A percentile compares a stretch with the other conserved stretches of the same genome.
Conservation (phyloP, 495 filamentous ascomycete genomes). For the Oidiodendron maius region DNA sequence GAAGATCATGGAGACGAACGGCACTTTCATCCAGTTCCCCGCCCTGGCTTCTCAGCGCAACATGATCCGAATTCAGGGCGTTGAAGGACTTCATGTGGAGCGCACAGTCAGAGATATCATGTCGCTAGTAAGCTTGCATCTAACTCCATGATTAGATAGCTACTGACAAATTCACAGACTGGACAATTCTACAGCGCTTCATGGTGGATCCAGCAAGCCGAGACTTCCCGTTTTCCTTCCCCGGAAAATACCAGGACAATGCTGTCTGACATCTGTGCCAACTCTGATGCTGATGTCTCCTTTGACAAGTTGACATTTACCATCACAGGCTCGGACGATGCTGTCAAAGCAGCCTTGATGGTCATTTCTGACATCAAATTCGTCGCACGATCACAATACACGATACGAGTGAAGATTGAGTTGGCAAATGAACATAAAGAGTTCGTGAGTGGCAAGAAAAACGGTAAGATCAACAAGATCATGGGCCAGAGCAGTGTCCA, state of each 20-base stretch:
- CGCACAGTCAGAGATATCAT: conserved; percentile 92
- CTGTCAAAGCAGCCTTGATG: conserved; percentile 87
- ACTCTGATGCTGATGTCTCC: conserved; percentile 88
- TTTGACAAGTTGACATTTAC: conserved; percentile 92
- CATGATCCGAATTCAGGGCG: conserved; percentile 81
- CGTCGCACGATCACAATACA: conserved; percentile 78
- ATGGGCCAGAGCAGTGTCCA: conserved; percentile 98
- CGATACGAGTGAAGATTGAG: conserved; percentile 96
- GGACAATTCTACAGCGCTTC: conserved; percentile 97
- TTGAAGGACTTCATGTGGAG: conserved; percentile 87
- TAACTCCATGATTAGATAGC: neutral
- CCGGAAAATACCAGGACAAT: conserved; percentile 76
- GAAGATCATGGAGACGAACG: conserved; percentile 96
- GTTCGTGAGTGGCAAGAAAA: conserved; percentile 98
- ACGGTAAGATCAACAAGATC: conserved; percentile 99
- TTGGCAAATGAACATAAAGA: conserved; percentile 99
- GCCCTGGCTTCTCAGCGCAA: conserved; percentile 73
- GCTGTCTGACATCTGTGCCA: conserved; percentile 92
- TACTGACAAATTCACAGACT: conserved; percentile 50
- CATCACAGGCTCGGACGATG: conserved; percentile 91
- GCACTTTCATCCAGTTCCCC: conserved; percentile 87
- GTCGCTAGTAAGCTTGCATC: conserved; percentile 59
- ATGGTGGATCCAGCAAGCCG: conserved; percentile 86
- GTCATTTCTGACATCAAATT: conserved; percentile 90
- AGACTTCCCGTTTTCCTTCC: conserved; percentile 64